phyloP scores from a whole-genome alignment of 495 filamentous ascomycete species.

The Penicillium flavigenum region DNA sequence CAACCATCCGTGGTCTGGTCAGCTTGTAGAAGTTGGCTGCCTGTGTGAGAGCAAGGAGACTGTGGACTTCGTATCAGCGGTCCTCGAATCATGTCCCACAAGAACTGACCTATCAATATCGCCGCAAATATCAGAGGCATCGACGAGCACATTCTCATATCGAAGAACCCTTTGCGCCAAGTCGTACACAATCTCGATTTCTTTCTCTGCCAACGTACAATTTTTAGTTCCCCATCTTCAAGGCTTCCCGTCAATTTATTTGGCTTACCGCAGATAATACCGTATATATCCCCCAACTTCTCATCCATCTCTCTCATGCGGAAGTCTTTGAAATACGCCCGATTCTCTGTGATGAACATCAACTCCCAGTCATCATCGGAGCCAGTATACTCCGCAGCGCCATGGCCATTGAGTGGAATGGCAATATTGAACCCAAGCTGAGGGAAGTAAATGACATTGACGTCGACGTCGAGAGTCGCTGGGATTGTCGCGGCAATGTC shows the following conservation, averaged over 20 bases:
- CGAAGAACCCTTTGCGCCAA: slow-evolving; percentile 70
- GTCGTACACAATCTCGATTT: slow-evolving; percentile 85
- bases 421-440: slow-evolving; percentile 88
- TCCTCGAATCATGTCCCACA: neutral
- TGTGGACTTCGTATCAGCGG: slow-evolving; percentile 31
- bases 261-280: slow-evolving; percentile 70
- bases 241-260: neutral
- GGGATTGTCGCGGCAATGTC: slow-evolving; percentile 64
- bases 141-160: slow-evolving; percentile 64
- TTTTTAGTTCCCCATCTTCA: neutral
- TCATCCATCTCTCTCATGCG: slow-evolving; percentile 83
- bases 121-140: slow-evolving; percentile 73
- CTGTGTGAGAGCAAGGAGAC: slow-evolving; percentile 76
- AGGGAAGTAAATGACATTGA: slow-evolving; percentile 85
- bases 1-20: slow-evolving; percentile 65
- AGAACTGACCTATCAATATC: slow-evolving; percentile 70
- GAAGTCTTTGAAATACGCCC: slow-evolving; percentile 83
- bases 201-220: slow-evolving; percentile 59
- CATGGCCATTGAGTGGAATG: slow-evolving; percentile 61
- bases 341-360: slow-evolving; percentile 70
- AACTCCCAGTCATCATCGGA: slow-evolving; percentile 66
- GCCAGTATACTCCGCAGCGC: slow-evolving; percentile 65
- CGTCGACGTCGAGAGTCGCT: slow-evolving; percentile 52
- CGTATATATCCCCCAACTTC: slow-evolving; percentile 81
- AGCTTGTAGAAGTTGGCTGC: slow-evolving; percentile 76